Conservation (phyloP, 441 rosid species). For the Geranium incanum region DNA sequence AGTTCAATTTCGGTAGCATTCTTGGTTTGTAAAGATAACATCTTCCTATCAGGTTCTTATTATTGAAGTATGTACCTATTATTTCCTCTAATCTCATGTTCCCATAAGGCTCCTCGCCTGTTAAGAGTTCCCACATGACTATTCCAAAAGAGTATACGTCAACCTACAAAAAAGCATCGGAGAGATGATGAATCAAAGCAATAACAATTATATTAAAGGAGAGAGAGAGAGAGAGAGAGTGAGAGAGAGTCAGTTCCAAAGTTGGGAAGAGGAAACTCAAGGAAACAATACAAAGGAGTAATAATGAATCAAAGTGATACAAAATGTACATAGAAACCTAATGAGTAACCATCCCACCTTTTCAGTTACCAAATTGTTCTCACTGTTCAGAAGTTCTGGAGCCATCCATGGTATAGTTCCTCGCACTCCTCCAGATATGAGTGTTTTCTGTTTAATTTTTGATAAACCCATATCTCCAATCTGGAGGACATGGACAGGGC, state of each 20-base stretch:
- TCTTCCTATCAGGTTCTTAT: neutral
- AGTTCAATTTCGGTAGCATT: neutral
- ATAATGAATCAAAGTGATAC: no score
- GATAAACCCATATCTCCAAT: slow-evolving; percentile 47
- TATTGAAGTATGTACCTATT: slow-evolving; percentile 26
- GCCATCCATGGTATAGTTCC: slow-evolving; percentile 53
- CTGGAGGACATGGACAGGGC: slow-evolving; percentile 16
- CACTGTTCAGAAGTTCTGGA: slow-evolving; percentile 32
- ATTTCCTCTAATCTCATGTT: slow-evolving; percentile 28
- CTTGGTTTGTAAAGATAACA: no score
- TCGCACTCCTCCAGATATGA: slow-evolving; percentile 39
- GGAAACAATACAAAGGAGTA: no score
- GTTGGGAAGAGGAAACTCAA: no score
- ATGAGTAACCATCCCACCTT: slow-evolving; percentile 24
- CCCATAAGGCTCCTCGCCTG: slow-evolving; percentile 41
- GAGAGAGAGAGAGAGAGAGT: no score
- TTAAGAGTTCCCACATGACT: slow-evolving; percentile 43
- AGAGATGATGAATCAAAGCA: neutral
- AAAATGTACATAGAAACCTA: neutral
- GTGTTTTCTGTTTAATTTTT: slow-evolving; percentile 33
- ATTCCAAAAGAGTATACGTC: slow-evolving; percentile 44
- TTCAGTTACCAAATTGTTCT: slow-evolving; percentile 32
- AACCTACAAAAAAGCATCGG: slow-evolving; percentile 21
- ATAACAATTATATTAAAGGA: no score
- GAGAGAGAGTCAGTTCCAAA: no score